phyloP scores from a whole-genome alignment of 495 filamentous ascomycete species.

The Lasiosphaeria hispida region DNA sequence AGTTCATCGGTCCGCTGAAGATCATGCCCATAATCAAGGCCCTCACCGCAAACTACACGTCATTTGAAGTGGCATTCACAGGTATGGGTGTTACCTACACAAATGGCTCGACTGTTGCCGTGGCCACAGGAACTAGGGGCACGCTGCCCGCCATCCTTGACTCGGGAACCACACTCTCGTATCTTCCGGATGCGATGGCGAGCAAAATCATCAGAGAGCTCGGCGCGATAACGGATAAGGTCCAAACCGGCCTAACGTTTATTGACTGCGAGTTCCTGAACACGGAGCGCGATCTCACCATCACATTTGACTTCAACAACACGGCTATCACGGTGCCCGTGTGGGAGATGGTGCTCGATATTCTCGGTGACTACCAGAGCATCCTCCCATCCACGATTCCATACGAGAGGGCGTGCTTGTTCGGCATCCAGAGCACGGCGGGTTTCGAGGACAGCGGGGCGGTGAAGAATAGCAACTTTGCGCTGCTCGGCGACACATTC shows the following conservation, averaged over 20 bases:
- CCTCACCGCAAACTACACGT: conserved; percentile 28
- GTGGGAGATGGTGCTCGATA: conserved; percentile 70
- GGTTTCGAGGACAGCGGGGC: conserved; percentile 19
- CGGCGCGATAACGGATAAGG: conserved; percentile 47
- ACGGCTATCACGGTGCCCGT: conserved; percentile 65
- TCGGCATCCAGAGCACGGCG: conserved; percentile 41
- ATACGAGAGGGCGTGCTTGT: conserved; percentile 37
- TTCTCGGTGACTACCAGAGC: conserved; percentile 22
- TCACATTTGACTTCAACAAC: conserved; percentile 58
- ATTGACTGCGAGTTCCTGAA: conserved; percentile 49
- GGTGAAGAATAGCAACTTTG: conserved; percentile 23
- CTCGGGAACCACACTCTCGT: conserved; percentile 78
- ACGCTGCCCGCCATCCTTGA: conserved; percentile 67
- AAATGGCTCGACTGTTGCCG: conserved; percentile 32
- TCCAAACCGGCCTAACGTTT: conserved; percentile 40
- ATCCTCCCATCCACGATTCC: conserved; percentile 25
- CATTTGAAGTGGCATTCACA: conserved; percentile 41
- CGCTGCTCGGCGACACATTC: conserved; percentile 79
- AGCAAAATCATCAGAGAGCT: conserved; percentile 56
- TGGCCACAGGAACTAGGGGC: conserved; percentile 32
- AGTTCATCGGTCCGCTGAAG: conserved; percentile 71
- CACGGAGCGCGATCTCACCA: conserved; percentile 56
- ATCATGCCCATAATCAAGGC: conserved; percentile 65
- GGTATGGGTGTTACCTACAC: conserved; percentile 30
- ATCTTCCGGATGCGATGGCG: conserved; percentile 67